Conservation (phyloP, 345 rosid species). For the Ricinus communis region DNA sequence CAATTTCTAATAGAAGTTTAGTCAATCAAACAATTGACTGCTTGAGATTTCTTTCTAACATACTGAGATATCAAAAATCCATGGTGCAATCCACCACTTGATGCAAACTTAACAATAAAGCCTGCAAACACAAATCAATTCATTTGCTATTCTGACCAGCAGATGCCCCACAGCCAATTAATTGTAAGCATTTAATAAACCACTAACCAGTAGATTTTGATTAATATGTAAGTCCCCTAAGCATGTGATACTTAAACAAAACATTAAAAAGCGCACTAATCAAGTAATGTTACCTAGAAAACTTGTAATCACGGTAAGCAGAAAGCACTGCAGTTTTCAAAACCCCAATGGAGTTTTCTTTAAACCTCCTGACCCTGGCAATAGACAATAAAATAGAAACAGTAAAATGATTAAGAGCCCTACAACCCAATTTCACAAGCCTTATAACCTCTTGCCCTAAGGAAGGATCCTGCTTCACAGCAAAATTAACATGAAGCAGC, state of each 20-base stretch:
- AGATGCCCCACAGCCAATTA: no score
- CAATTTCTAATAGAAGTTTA: not conserved
- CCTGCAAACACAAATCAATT: not conserved
- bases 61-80: no score
- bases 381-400: slow-evolving; percentile 66
- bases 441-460: slow-evolving; percentile 68
- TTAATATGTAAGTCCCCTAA: no score
- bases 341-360: slow-evolving; percentile 49
- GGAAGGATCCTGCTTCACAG: slow-evolving; percentile 91
- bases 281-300: slow-evolving; percentile 47
- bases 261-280: not conserved
- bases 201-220: no score
- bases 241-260: not conserved
- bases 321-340: slow-evolving; percentile 56
- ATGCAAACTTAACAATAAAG: not conserved
- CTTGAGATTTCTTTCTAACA: no score
- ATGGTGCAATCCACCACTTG: not conserved
- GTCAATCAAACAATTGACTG: not conserved
- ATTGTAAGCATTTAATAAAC: no score
- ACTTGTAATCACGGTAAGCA: slow-evolving; percentile 57
- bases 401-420: slow-evolving; percentile 65
- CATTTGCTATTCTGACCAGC: no score
- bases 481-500: slow-evolving; percentile 80
- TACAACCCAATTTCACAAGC: slow-evolving; percentile 54
- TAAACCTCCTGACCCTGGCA: slow-evolving; percentile 69